A percentile compares a stretch with the other conserved stretches of the same genome.
These are phyloP conservation scores for Epichloe hybrida DNA, from an alignment of 2,329 filamentous ascomycete species.

Conservation along the genomic window DNA sequence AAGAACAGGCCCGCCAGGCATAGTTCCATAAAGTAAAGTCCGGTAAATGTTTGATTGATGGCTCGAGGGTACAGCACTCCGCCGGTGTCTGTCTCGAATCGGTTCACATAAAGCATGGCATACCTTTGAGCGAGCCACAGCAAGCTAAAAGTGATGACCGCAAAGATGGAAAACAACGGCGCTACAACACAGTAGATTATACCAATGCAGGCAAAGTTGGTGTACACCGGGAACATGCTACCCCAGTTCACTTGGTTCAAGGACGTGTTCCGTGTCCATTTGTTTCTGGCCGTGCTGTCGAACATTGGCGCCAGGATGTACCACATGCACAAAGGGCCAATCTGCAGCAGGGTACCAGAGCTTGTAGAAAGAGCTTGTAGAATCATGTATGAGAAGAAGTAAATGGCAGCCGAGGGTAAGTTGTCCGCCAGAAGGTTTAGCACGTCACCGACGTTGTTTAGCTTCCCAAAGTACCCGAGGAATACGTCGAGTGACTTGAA, in stretches of 20 bases:
- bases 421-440: slow-evolving; percentile 62
- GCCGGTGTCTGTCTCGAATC: slow-evolving; percentile 81
- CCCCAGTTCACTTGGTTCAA: slow-evolving; percentile 78
- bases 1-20: slow-evolving; percentile 86
- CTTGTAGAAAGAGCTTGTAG: slow-evolving; percentile 85
- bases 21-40: slow-evolving; percentile 88
- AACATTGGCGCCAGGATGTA: slow-evolving; percentile 68
- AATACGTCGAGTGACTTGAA: slow-evolving; percentile 49
- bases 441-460: slow-evolving; percentile 48
- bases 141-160: slow-evolving; percentile 78
- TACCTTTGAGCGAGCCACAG: slow-evolving; percentile 96
- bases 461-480: slow-evolving; percentile 32
- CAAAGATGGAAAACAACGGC: slow-evolving; percentile 84
- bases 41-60: slow-evolving; percentile 91
- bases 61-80: slow-evolving; percentile 84
- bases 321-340: slow-evolving; percentile 66
- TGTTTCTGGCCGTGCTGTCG: slow-evolving; percentile 69
- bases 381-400: slow-evolving; percentile 98
- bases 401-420: slow-evolving; percentile 78
- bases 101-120: slow-evolving; percentile 87
- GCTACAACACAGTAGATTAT: slow-evolving; percentile 81
- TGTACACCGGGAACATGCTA: slow-evolving; percentile 88
- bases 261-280: slow-evolving; percentile 73
- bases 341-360: slow-evolving; percentile 75
- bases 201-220: slow-evolving; percentile 87